Base-by-base conservation (phyloP, 1,139 yeast genomes). In the Spencermartinsiella ligniputridi region DNA sequence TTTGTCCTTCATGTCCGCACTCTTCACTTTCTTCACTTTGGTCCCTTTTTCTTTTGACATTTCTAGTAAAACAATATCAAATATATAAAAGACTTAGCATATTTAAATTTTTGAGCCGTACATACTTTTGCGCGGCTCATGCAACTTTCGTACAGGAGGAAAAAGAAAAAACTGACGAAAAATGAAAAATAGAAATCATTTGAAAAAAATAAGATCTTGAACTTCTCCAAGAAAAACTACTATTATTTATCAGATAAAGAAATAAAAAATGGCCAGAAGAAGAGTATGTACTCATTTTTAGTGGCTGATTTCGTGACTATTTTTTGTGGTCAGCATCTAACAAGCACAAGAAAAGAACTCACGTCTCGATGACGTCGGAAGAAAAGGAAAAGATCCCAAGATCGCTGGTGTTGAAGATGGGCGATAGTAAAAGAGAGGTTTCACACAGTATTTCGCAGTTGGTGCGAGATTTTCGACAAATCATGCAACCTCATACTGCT, bases 401-500 rank as follows among this genome's bases (percentile, higher is more conserved):
- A 58, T 88, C 97, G 3, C 87, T 90, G 96, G 97, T 94, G 48
- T 76, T 92, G 54, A 80, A 92, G 57, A 75, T 90, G 45, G 97
- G 97, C 2, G 71, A 82, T 15, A 79, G 94, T 21, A 60, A 60
- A 35, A 57, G 69, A 33, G 74, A 86, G 58, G 79, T 80, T 42
- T 90, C 92, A 61, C 89, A 84, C 56, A 79, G 95, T 2, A 70
- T 94, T 52, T 74, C 86, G 35, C 96, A 87, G 64, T 72, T 92
- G 49, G 97, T 90, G 16, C 75, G 76, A 52, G 99, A 92, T 64
- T 81, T 90, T 65, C 77, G 99, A 62, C 78, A 77, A 52, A 79
- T 88, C 52, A 89, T 92, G 97, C 94, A 88, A 62, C 99, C 99
- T 21, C 95, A 92, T 58, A 92, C 99, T 3, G 97, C 97, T 15